Evolutionary conservation across 306 rosid species (phyloP).

Genomic region (Malus domestica): ASM211411v1 NC_041805.1:2974001-2974500

Average conservation of each 20-base stretch:
- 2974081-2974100: constrained; percentile 15
- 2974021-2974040: constrained; percentile 45
- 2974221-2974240: constrained; percentile 72
- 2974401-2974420: neutral
- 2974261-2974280: constrained; percentile 53
- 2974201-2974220: constrained; percentile 70
- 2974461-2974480: constrained; percentile 53
- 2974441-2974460: constrained; percentile 19
- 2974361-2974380: neutral
- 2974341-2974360: neutral
- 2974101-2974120: constrained; percentile 11
- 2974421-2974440: constrained; percentile 12
- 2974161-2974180: neutral
- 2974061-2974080: constrained; percentile 70
- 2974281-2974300: constrained; percentile 71
- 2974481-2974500: constrained; percentile 70
- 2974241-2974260: constrained; percentile 73
- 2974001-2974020: constrained; percentile 60
- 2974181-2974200: constrained; percentile 31
- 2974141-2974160: constrained; percentile 1
- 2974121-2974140: neutral
- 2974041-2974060: constrained; percentile 40
- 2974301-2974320: constrained; percentile 57
- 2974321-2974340: constrained; percentile 7
- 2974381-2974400: neutral